Percentiles rank a stretch among this genome's conserved stretches.
Evolutionary conservation across 768 basidiomycete genomes (phyloP).

Genomic region (Lactifluus hygrophoroides): DNA sequence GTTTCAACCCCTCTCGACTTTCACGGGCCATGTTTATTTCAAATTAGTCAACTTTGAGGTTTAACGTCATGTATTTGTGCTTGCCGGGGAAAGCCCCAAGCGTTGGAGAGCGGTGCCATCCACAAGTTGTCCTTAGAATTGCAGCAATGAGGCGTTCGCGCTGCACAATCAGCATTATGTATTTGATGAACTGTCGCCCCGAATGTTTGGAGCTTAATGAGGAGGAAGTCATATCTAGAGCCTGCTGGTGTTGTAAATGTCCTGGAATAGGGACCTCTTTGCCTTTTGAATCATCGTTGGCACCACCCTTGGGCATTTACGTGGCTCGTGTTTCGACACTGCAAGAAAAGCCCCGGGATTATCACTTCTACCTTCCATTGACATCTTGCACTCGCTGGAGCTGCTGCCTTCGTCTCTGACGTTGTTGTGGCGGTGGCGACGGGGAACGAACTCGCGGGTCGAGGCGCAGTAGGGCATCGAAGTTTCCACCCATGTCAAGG

Average conservation of each 20-base stretch:
- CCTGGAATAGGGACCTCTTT: not conserved
- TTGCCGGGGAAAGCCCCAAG: no score
- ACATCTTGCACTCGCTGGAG: not conserved
- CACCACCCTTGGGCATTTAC: not conserved
- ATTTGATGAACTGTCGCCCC: not conserved
- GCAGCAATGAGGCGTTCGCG: no score
- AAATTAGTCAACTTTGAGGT: no score
- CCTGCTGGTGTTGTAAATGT: not conserved
- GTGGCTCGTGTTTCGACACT: no score
- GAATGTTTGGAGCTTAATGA: not conserved
- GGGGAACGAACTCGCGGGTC: slow-evolving; percentile 6
- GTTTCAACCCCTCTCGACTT: no score
- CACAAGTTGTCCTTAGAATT: no score
- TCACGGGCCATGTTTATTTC: no score
- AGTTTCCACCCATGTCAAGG: slow-evolving; percentile 5
- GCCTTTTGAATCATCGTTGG: not conserved
- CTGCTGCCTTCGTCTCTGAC: not conserved
- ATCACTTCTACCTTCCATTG: not conserved
- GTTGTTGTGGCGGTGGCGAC: slow-evolving; percentile 5
- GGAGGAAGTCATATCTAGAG: not conserved
- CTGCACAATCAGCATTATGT: no score
- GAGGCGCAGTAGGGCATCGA: slow-evolving; percentile 3
- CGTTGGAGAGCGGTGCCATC: no score
- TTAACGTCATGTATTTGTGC: no score
- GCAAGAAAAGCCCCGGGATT: no score